Conservation (phyloP, 2,329 filamentous ascomycete species). For the Arthrobotrys sinensis region DNA sequence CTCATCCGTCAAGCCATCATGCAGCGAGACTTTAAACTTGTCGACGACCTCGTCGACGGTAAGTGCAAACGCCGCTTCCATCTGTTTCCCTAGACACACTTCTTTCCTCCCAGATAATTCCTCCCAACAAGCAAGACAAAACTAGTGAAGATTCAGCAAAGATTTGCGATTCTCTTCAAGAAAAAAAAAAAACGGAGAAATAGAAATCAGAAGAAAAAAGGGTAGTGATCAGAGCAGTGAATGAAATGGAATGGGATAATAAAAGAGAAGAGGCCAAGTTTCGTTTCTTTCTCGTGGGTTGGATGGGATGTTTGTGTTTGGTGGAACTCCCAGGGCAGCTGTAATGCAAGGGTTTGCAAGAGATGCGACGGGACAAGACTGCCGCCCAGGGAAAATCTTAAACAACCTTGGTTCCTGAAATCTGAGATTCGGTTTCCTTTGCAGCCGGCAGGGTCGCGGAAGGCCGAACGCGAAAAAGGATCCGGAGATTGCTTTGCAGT, state of each 20-base stretch:
- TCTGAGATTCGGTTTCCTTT: slow-evolving; percentile 8
- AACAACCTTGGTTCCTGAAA: slow-evolving; percentile 18
- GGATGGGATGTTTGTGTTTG: slow-evolving; percentile 16
- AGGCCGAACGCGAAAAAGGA: slow-evolving; percentile 5
- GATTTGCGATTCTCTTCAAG: neutral
- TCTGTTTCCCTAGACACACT: slow-evolving; percentile 66
- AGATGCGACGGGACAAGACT: slow-evolving; percentile 41
- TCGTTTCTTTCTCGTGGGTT: slow-evolving; percentile 13
- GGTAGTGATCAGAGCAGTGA: neutral
- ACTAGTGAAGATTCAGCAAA: slow-evolving; percentile 16
- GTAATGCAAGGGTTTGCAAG: slow-evolving; percentile 32
- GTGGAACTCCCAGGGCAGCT: slow-evolving; percentile 9
- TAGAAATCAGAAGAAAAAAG: slow-evolving; percentile 1
- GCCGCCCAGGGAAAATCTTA: slow-evolving; percentile 17
- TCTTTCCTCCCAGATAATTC: slow-evolving; percentile 65
- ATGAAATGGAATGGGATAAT: neutral
- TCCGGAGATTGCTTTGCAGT: neutral
- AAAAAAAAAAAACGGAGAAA: slow-evolving; percentile 4
- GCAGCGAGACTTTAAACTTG: slow-evolving; percentile 73
- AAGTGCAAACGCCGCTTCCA: slow-evolving; percentile 77
- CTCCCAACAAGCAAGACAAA: neutral
- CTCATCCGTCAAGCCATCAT: slow-evolving; percentile 73
- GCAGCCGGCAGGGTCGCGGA: slow-evolving; percentile 13
- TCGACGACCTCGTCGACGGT: slow-evolving; percentile 74
- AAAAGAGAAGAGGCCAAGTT: slow-evolving; percentile 46